Percentiles rank a stretch among this genome's conserved stretches.
These are phyloP conservation scores for Phlebiopsis flavidoalba DNA, from an alignment of 768 basidiomycete species.

Conservation along the genomic window DNA sequence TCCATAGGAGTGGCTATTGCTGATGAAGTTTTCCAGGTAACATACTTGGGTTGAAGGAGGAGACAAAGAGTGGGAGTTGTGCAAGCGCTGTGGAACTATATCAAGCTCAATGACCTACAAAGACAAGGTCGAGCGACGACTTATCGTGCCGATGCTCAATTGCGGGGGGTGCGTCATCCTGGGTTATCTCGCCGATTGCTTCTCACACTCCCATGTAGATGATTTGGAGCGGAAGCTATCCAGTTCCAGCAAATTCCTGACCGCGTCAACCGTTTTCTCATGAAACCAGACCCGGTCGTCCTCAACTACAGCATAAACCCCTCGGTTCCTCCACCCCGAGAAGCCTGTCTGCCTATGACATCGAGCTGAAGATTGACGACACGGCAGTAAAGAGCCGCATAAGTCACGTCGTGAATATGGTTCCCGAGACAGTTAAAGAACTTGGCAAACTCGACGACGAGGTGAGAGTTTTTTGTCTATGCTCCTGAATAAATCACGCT, in stretches of 20 bases:
- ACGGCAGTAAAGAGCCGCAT: slow-evolving; percentile 65
- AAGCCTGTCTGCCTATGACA: slow-evolving; percentile 67
- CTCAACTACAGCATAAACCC: slow-evolving; percentile 76
- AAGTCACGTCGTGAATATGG: slow-evolving; percentile 57
- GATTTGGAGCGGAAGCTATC: slow-evolving; percentile 64
- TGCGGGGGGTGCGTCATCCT: slow-evolving; percentile 51
- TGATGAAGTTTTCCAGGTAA: slow-evolving; percentile 33
- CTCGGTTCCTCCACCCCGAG: slow-evolving; percentile 52
- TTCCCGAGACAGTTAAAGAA: slow-evolving; percentile 64
- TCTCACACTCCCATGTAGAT: slow-evolving; percentile 38
- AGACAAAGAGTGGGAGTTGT: slow-evolving; percentile 77
- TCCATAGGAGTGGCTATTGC: background rate
- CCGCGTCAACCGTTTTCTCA: slow-evolving; percentile 73
- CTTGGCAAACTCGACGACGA: slow-evolving; percentile 82
- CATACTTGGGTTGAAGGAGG: slow-evolving; percentile 78
- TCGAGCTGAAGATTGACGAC: slow-evolving; percentile 88
- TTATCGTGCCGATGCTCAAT: slow-evolving; percentile 66
- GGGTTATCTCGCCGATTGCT: slow-evolving; percentile 5
- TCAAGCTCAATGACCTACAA: slow-evolving; percentile 80
- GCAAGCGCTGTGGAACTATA: slow-evolving; percentile 87
- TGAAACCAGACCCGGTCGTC: slow-evolving; percentile 73
- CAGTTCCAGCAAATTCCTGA: slow-evolving; percentile 81
- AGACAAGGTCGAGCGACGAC: slow-evolving; percentile 73
- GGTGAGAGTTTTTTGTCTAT: slow-evolving; percentile 35
- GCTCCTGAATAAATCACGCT: background rate